Evolutionary conservation across 73 alveolate species (phyloP), one percentile per base, ranked within the genome.

Genomic region (Stentor coeruleus): DNA sequence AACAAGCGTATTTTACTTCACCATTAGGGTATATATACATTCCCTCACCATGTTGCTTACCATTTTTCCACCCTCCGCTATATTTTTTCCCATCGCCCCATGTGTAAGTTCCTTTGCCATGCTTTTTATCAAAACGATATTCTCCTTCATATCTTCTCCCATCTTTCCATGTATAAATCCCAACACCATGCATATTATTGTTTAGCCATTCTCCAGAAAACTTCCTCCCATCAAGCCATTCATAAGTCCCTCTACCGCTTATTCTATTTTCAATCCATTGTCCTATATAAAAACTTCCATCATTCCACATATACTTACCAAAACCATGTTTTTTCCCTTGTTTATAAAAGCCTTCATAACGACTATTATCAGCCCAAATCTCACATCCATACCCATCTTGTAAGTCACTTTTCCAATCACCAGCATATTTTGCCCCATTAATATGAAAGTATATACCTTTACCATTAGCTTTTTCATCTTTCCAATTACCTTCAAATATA

Each of bases 361-460:
- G 59, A 3, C 57, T 36, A 3, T 82, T 82, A 58, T 81, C 87
- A 3, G n/a, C 74, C 98, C 98, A 94, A n/a, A 38, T 76, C 75
- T 94, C 98, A 31, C 39, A 59, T 6, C 98, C 98, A 84, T 81
- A 74, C 6, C 92, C 90, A 79, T 92, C 94, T 80, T 90, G 87
- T 3, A 81, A 59, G 85, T 94, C 97, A 76, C 90, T 89, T 3
- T 82, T 49, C 98, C 98, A 94, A 66, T 86, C 35, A 66, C 83
- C 85, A 82, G 49, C 77, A 84, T 11, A 88, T 73, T 57, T 58
- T 39, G 74, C 84, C 41, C 95, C 97, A 4, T 92, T 94, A 57
- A 59, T 59, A 77, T 85, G 85, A 73, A 38, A n/a, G 6, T 41
- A 81, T 35, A 35, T 74, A 3, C 93, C 93, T 84, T 60, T 74